These are phyloP conservation scores for Cercospora nicotianae DNA, from an alignment of 2,329 filamentous ascomycete genomes.

Conservation along the genomic window DNA sequence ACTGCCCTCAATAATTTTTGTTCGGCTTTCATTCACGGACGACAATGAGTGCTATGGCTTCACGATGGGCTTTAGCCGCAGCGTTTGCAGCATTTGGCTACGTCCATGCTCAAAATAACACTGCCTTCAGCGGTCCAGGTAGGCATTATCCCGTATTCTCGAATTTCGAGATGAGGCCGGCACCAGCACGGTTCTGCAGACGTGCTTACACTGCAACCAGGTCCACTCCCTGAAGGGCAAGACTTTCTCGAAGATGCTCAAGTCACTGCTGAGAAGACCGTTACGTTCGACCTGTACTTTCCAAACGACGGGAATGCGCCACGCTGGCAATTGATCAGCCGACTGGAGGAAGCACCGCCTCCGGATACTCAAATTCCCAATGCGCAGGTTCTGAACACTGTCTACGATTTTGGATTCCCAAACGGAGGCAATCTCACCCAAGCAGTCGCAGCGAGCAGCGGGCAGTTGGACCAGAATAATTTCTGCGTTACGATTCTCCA, in stretches of 20 bases:
- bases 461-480: conserved; percentile 16
- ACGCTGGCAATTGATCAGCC: conserved; percentile 13
- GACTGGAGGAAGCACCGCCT: conserved; percentile 12
- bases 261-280: conserved; percentile 10
- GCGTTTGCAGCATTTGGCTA: conserved; percentile 6
- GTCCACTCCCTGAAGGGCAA: conserved; percentile 8
- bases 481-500: conserved; percentile 21
- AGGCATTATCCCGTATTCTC: background rate
- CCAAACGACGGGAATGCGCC: conserved; percentile 13
- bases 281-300: conserved; percentile 15
- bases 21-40: background rate
- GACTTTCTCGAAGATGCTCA: conserved; percentile 8
- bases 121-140: conserved; percentile 17
- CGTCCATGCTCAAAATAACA: conserved; percentile 13
- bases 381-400: conserved; percentile 15
- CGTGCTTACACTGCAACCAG: background rate
- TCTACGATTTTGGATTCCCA: conserved; percentile 16
- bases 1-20: background rate
- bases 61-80: conserved; percentile 5
- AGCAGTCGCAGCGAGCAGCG: conserved; percentile 12
- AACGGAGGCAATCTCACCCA: conserved; percentile 2
- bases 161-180: background rate
- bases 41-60: background rate
- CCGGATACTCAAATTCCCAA: conserved; percentile 11
- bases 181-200: background rate